Evolutionary conservation across 345 rosid genomes (phyloP).

Genomic region (Rhizophora apiculata): DNA sequence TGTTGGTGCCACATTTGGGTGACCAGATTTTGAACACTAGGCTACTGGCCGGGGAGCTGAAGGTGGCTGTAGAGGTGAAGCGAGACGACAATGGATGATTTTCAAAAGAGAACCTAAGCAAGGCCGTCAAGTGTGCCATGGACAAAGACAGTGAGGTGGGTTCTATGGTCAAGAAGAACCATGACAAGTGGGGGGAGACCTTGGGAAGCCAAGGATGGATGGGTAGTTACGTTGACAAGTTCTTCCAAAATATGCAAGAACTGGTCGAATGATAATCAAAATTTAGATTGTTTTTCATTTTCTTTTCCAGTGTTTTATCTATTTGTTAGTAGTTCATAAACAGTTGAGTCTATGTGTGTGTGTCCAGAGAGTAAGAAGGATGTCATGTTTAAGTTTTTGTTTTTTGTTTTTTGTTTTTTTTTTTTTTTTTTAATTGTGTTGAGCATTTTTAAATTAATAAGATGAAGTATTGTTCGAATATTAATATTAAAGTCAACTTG

Average conservation of each 20-base stretch:
- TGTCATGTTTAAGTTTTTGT: too few relatives aligned
- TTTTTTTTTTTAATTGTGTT: too few relatives aligned
- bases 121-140: conserved; percentile 17
- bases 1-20: conserved; percentile 35
- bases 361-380: too few relatives aligned
- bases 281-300: too few relatives aligned
- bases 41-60: conserved; percentile 36
- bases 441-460: too few relatives aligned
- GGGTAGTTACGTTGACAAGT: conserved; percentile 39
- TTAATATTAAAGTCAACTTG: too few relatives aligned
- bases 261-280: conserved; percentile 22
- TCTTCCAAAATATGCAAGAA: conserved; percentile 31
- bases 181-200: conserved; percentile 34
- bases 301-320: too few relatives aligned
- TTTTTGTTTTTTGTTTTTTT: too few relatives aligned
- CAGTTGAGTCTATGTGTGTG: too few relatives aligned
- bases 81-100: conserved; percentile 28
- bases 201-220: conserved; percentile 31
- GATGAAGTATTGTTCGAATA: too few relatives aligned
- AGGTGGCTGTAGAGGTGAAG: conserved; percentile 39
- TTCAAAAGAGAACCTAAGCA: conserved; percentile 19
- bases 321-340: too few relatives aligned
- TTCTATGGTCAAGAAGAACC: conserved; percentile 39
- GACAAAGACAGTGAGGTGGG: conserved; percentile 40
- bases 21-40: conserved; percentile 47